Evolutionary conservation across 768 basidiomycete species (phyloP), one percentile per base, ranked within the genome.

Genomic region (Panus rudis): DNA sequence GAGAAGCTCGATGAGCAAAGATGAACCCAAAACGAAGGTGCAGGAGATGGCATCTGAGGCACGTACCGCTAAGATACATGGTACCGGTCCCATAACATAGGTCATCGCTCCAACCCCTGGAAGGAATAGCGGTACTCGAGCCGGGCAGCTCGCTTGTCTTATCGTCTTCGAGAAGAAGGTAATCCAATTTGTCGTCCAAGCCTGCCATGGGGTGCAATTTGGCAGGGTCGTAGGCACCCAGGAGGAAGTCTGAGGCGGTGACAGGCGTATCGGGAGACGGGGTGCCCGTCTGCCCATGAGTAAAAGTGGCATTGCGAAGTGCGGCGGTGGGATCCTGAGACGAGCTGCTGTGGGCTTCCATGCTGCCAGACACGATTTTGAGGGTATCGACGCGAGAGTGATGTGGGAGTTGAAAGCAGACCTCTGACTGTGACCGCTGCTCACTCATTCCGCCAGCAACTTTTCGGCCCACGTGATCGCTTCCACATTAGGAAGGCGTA

Each of bases 61-160:
- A 82, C 90, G 61, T 61, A 97, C 94, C 94, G 64, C 87, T 77
- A 45, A 99, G 81, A 80, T 99, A 99, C 71, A 92, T 96, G 53
- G 93, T 93, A 51, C 96, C 96, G 57, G 93, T 97, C 59, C 96
- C 96, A 68, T 98, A 97, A 78, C 92, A 97, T 47, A 99, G 69
- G 71, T 99, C 96, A 71, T 99, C 96, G 69, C 91, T 89, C 93
- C 92, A 98, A 50, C 96, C 92, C 71, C 96, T 74, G 62, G 84
- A 88, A 54, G 93, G 92, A 52, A 99, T 78, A 46, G 93, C 92
- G 47, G 88, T 92, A 55, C 74, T 77, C 55, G 88, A 80, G 39
- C 96, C 96, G 60, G 91, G 91, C 48, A 96, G 70, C 42, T 90
- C 81, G 63, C 67, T 91, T 55, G 84, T 82, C 72, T 98, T 94